Percentiles rank a stretch among this genome's conserved stretches.
Evolutionary conservation across 2,329 filamentous ascomycete species (phyloP).

Genomic region (Aspergillus luchuensis): DNA sequence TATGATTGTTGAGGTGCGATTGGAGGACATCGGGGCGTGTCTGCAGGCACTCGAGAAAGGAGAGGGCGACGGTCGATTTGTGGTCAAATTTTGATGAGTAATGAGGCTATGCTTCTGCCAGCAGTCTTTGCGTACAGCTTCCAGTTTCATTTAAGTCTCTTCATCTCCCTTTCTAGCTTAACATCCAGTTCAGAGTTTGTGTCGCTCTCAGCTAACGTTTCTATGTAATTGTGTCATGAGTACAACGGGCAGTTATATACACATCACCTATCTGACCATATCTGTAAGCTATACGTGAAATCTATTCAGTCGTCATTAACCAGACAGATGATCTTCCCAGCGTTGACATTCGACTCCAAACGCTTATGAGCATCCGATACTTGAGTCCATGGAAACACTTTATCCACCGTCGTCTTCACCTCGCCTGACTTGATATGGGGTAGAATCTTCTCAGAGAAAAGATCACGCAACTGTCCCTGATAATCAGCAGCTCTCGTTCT

Average conservation of each 20-base stretch:
- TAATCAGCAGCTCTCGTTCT: background rate
- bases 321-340: background rate
- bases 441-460: background rate
- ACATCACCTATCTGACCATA: too few relatives aligned
- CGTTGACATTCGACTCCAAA: background rate
- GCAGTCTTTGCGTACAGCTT: too few relatives aligned
- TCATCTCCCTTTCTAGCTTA: background rate
- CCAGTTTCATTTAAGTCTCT: too few relatives aligned
- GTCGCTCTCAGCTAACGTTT: too few relatives aligned
- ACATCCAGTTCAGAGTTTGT: too few relatives aligned
- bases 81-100: too few relatives aligned
- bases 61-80: background rate
- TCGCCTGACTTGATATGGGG: background rate
- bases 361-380: background rate
- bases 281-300: too few relatives aligned
- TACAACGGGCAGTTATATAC: too few relatives aligned
- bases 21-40: background rate
- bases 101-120: too few relatives aligned
- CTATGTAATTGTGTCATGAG: too few relatives aligned
- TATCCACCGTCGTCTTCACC: background rate
- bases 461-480: background rate
- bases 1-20: background rate
- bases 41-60: background rate
- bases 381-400: background rate
- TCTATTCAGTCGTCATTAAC: background rate